Evolutionary conservation across 352 stramenopile genomes (phyloP).

Genomic region (Pythium periplocum): DNA sequence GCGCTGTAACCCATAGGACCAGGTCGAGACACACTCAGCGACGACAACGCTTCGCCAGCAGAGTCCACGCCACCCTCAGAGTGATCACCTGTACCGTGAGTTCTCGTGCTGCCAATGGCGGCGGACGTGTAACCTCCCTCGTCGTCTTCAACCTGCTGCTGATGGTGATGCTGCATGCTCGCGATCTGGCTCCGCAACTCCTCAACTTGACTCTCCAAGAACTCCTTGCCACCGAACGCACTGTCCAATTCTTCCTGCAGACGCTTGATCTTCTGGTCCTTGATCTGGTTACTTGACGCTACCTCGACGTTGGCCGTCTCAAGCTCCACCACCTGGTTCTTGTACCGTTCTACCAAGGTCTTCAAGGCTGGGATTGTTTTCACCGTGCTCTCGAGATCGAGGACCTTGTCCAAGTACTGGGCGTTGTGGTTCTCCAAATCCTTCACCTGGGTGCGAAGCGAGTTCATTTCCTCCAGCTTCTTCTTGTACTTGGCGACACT

Average conservation of each 20-base stretch:
- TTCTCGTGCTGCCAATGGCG: too few relatives aligned
- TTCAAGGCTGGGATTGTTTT: conserved; percentile 84
- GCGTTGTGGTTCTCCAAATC: conserved; percentile 77
- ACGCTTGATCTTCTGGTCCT: conserved; percentile 74
- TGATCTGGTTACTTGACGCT: conserved; percentile 70
- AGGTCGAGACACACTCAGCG: too few relatives aligned
- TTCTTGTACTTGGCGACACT: conserved; percentile 84
- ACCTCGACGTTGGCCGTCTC: conserved; percentile 78
- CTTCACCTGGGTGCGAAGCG: conserved; percentile 65
- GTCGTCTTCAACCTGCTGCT: conserved; percentile 28
- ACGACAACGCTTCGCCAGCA: too few relatives aligned
- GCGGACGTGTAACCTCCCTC: conserved; percentile 6
- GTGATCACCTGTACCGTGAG: too few relatives aligned
- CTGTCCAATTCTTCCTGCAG: conserved; percentile 85
- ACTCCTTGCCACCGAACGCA: conserved; percentile 74
- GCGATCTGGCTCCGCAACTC: conserved; percentile 65
- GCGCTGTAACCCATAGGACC: conserved; percentile 20
- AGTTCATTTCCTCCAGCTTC: conserved; percentile 83
- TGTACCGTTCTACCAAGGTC: conserved; percentile 77
- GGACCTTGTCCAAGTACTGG: conserved; percentile 78
- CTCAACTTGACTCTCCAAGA: conserved; percentile 81
- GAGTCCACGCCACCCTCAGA: too few relatives aligned
- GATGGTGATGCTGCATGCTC: conserved; percentile 43
- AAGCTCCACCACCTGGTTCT: conserved; percentile 86
- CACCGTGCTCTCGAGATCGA: conserved; percentile 82